Evolutionary conservation across 768 basidiomycete species (phyloP), one percentile per base, ranked within the genome.

Genomic region (Tylopilus rubrobrunneus): DNA sequence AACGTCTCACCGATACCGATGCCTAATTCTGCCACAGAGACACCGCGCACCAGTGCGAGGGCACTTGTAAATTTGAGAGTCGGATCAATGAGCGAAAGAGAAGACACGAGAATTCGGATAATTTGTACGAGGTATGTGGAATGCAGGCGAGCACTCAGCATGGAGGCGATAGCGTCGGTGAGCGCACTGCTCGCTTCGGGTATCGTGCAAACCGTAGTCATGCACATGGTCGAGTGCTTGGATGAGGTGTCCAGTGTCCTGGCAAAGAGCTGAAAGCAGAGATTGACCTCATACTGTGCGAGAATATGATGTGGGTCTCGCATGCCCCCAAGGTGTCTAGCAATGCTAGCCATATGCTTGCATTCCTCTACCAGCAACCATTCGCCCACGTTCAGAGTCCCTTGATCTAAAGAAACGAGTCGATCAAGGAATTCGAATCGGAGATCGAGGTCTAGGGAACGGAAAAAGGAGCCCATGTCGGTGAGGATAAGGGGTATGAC

Each of bases 281-380:
- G 63, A 27, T 73, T 74, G 36, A 82, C 70, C 52, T 82, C 79
- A 51, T 82, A 75, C 47, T 77, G 78, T 31, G 74, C 61, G 53
- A 82, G 58, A 2, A 67, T 56, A 11, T 67, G 71, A 45, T 74
- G 69, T 8, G 77, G 71, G 31, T 68, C 69, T 5, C 67, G 58
- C 44, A 64, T 54, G 9, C 55, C 56, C 14, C 70, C 65, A 43
- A 83, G 64, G 2, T 59, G 56, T 47, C 73, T 71, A 21, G 83
- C 68, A 21, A 69, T 63, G 12, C 65, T 66, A 7, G 68, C 68
- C 43, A 86, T 68, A n/a, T 74, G 69, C 63, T 80, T 82, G 53
- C 86, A 60, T 55, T 87, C 85, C 57, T 86, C 81, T n/a, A 70
- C 61, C 9, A 92, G 60, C 25, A 91, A 61, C 87, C 87, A 92